Evolutionary conservation across 768 basidiomycete genomes (phyloP), one percentile per base, ranked within the genome.

Genomic region (Hortiboletus flavorubellus): DNA sequence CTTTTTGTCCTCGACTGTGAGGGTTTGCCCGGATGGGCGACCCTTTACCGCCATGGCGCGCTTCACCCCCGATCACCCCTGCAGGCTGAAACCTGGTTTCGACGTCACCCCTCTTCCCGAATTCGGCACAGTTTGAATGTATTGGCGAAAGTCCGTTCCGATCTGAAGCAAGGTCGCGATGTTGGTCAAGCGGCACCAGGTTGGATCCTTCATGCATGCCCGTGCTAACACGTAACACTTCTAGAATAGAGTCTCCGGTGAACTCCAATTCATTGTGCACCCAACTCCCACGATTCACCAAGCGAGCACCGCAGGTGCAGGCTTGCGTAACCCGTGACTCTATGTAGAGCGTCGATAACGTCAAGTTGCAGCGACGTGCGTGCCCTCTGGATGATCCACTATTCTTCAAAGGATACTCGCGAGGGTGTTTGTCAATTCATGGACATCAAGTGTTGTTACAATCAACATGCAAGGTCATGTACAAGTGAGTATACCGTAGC

Each of bases 381-480:
- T 21, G 38, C 40, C 42, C 35, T n/a, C 31, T 1, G 15, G 15
- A 55, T 35, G 45, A 15, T n/a, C 31, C 38, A 8, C 31, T 33
- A 12, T 56, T 64, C 65, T 51, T 50, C 18, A 8, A 48, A 43
- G 18, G 59, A 59, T 67, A 35, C 34, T 40, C 51, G 8, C 26
- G 15, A 45, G 23, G 18, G 6, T 15, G 33, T 7, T 43, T 42
- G 41, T 3, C 21, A 38, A 56, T 4, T 33, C 40, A 30, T 49
- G 23, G 33, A 48, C 46, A 39, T 29, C 34, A 8, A 18, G 47
- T 59, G 55, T 33, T 49, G 42, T 55, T 68, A 67, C 64, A 67
- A 44, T 54, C 64, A 57, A 68, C 52, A 62, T 64, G 54, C 49
- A 21, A 7, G 48, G 51, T 59, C 56, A 56, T 66, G n/a, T 61